Conservation (phyloP, 2,329 filamentous ascomycete species). For the Bipolaris oryzae region DNA sequence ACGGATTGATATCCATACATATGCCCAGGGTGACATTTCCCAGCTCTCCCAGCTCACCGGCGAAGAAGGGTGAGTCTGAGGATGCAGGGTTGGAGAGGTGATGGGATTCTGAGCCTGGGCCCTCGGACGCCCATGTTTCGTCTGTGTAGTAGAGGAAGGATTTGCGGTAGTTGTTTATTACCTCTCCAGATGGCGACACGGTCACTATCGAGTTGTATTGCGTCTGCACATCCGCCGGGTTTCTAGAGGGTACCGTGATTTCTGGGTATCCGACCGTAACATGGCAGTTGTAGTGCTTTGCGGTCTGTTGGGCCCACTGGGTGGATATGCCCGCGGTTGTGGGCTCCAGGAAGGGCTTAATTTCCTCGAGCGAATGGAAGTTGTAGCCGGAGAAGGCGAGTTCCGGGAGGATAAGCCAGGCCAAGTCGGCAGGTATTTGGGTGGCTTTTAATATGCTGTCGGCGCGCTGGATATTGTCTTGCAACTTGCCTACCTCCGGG, state of each 20-base stretch:
- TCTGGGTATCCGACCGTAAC: conserved; percentile 80
- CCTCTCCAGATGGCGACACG: conserved; percentile 59
- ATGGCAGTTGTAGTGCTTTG: conserved; percentile 68
- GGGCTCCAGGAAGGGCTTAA: conserved; percentile 71
- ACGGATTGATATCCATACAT: conserved; percentile 68
- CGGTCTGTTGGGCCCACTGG: conserved; percentile 72
- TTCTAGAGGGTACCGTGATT: conserved; percentile 35
- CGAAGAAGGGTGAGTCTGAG: conserved; percentile 45
- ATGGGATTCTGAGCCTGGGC: conserved; percentile 38
- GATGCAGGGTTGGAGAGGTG: conserved; percentile 26
- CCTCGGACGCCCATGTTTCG: conserved; percentile 67
- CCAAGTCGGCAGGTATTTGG: conserved; percentile 55
- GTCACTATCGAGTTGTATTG: conserved; percentile 67
- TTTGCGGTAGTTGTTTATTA: conserved; percentile 67
- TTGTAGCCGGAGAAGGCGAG: conserved; percentile 83
- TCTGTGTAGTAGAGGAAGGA: conserved; percentile 71
- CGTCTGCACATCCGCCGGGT: conserved; percentile 27
- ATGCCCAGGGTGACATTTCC: conserved; percentile 53
- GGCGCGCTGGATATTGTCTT: conserved; percentile 73
- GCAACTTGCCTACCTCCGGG: conserved; percentile 70
- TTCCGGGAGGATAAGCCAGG: conserved; percentile 76
- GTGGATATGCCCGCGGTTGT: conserved; percentile 70
- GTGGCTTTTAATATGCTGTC: conserved; percentile 65
- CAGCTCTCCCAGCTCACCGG: conserved; percentile 42
- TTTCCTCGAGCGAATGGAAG: conserved; percentile 71